Evolutionary conservation across 306 rosid species (phyloP).

Genomic region (Ochetophila trinervis): DNA sequence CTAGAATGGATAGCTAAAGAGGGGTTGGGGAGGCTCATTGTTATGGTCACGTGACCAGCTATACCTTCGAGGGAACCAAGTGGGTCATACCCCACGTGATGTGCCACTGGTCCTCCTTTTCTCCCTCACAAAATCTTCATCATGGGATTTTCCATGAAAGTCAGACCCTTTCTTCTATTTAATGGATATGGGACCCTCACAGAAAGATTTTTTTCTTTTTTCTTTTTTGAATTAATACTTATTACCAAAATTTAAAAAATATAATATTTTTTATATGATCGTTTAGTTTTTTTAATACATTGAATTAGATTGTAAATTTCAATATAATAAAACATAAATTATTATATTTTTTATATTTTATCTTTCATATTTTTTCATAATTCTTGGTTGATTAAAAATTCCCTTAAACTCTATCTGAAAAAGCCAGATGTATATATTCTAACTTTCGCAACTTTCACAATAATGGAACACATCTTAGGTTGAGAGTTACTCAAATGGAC

Average conservation of each 20-base stretch:
- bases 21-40: background rate
- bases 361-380: background rate
- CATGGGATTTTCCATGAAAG: conserved; percentile 49
- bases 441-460: background rate
- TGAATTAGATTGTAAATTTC: no score
- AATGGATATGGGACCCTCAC: conserved; percentile 11
- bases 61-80: conserved; percentile 44
- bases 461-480: conserved; percentile 17
- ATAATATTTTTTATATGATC: no score
- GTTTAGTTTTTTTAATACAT: no score
- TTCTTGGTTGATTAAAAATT: background rate
- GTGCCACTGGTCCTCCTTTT: conserved; percentile 49
- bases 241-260: no score
- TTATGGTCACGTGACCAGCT: conserved; percentile 45
- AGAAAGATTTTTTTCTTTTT: background rate
- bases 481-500: background rate
- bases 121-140: conserved; percentile 42
- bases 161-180: conserved; percentile 32
- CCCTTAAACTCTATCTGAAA: background rate
- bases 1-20: conserved; percentile 1
- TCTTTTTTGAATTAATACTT: background rate
- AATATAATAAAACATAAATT: no score
- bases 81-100: conserved; percentile 86
- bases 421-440: background rate
- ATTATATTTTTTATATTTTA: no score